Evolutionary conservation across 495 filamentous ascomycete species (phyloP), one percentile per base, ranked within the genome.

Genomic region (Hyaloscypha hepaticicola): DNA sequence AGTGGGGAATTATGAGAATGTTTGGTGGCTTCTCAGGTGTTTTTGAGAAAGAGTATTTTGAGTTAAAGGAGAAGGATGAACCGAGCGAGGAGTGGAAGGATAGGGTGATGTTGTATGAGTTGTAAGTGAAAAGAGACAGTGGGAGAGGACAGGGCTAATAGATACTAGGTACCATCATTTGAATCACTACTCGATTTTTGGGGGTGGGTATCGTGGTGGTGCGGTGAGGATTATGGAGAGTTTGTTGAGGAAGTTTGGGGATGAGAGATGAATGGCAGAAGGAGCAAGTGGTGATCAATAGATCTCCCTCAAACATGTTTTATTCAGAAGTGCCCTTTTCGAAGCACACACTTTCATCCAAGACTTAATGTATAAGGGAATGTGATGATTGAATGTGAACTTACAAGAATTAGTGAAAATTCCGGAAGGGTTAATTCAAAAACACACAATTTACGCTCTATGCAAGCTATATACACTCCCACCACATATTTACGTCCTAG

Each of bases 1-100:
- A 97, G 72, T 72, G 94, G 55, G 93, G 94, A 1, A 96, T 97
- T 57, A 97, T 96, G 93, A 82, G 82, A 63, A 93, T 98, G 91
- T 97, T 97, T 83, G 94, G 93, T 0, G 94, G 94, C 4, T 97
- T 96, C 79, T 87, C 87, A 22, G 71, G 74, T 0, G 71, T 66
- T 6, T 96, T 96, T 68, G 87, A 88, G 76, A 82, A 80, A 24
- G 88, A 92, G 76, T 97, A 97, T 75, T 85, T 91, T 77, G 68
- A 78, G 25, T 59, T 91, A 38, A 85, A 90, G 60, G 86, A 86
- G 3, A 96, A 89, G 80, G 85, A 88, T 26, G 90, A 96, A 75
- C 93, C 93, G 12, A 83, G 84, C 51, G 86, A 84, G 50, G 93
- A 97, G 79, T 95, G 90, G 80, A 87, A 89, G 52, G 93, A 96